Percentiles rank a stretch among this genome's conserved stretches.
Conservation (phyloP, 2,329 filamentous ascomycete species). For the Blastomyces emzantsi region DNA sequence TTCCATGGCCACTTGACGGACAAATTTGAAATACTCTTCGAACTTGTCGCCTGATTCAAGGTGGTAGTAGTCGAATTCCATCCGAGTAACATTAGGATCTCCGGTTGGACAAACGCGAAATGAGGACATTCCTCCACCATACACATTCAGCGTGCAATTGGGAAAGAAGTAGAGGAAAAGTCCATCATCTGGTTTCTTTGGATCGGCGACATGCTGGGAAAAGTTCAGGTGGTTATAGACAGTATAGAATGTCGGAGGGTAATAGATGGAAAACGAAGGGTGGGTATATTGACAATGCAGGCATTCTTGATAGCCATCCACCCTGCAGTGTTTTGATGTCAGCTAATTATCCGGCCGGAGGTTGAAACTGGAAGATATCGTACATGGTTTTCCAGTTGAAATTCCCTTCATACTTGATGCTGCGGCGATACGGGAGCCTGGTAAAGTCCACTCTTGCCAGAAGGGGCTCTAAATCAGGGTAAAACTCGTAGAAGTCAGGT, state of each 20-base stretch:
- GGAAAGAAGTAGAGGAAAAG: slow-evolving; percentile 52
- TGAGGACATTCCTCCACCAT: slow-evolving; percentile 50
- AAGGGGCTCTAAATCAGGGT: slow-evolving; percentile 43
- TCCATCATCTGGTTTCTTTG: slow-evolving; percentile 45
- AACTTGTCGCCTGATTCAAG: slow-evolving; percentile 44
- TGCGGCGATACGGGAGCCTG: slow-evolving; percentile 43
- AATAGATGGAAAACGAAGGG: slow-evolving; percentile 46
- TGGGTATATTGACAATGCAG: slow-evolving; percentile 52
- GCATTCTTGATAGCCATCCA: slow-evolving; percentile 52
- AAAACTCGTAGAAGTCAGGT: slow-evolving; percentile 45
- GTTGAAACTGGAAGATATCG: background rate
- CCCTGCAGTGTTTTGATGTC: slow-evolving; percentile 27
- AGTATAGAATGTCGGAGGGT: slow-evolving; percentile 48
- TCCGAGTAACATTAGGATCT: slow-evolving; percentile 42
- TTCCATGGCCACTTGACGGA: slow-evolving; percentile 48
- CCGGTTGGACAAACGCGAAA: slow-evolving; percentile 48
- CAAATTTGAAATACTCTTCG: slow-evolving; percentile 49
- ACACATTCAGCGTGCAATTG: slow-evolving; percentile 48
- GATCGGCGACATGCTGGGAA: slow-evolving; percentile 48
- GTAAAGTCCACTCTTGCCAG: slow-evolving; percentile 47
- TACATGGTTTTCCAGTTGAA: slow-evolving; percentile 55
- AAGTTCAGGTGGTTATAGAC: slow-evolving; percentile 49
- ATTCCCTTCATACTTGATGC: slow-evolving; percentile 47
- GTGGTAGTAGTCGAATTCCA: slow-evolving; percentile 54
- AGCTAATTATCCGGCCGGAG: background rate